phyloP scores from a whole-genome alignment of 2,329 filamentous ascomycete genomes.

The Fusarium bactridioides region DNA sequence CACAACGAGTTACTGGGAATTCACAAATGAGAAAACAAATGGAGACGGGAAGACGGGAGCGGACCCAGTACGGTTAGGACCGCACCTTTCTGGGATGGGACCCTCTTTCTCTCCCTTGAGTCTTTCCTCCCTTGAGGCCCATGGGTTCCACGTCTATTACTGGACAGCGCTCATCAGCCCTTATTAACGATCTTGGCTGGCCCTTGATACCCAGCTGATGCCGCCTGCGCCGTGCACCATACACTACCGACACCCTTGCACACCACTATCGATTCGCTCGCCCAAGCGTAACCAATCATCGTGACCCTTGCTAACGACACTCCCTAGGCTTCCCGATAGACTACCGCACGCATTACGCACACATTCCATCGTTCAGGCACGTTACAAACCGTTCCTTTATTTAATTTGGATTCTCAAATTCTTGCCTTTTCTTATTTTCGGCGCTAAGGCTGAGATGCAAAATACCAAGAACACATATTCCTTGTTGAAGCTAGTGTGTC shows the following conservation, averaged over 20 bases:
- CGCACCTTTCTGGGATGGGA: constrained; percentile 29
- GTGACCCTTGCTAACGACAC: constrained; percentile 33
- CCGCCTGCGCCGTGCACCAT: constrained; percentile 30
- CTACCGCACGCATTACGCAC: constrained; percentile 38
- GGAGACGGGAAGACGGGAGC: constrained; percentile 43
- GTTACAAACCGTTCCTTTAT: constrained; percentile 37
- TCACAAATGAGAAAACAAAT: constrained; percentile 34
- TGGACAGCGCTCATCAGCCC: constrained; percentile 27
- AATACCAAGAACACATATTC: not conserved
- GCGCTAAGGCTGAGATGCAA: constrained; percentile 14
- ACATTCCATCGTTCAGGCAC: constrained; percentile 34
- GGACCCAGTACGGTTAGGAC: constrained; percentile 41
- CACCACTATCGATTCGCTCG: constrained; percentile 37
- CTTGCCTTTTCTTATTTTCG: constrained; percentile 14
- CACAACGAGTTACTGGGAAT: constrained; percentile 5
- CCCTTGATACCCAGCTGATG: constrained; percentile 40
- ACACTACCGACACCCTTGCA: constrained; percentile 42
- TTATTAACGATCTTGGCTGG: constrained; percentile 29
- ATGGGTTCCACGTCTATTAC: constrained; percentile 25
- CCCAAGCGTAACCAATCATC: constrained; percentile 34
- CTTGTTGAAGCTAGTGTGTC: constrained; percentile 9
- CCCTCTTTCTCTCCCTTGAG: constrained; percentile 19
- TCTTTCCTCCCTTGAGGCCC: constrained; percentile 19
- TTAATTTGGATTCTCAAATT: not conserved
- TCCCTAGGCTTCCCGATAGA: constrained; percentile 25